phyloP scores from a whole-genome alignment of 345 rosid species.

The Camelina neglecta region DNA sequence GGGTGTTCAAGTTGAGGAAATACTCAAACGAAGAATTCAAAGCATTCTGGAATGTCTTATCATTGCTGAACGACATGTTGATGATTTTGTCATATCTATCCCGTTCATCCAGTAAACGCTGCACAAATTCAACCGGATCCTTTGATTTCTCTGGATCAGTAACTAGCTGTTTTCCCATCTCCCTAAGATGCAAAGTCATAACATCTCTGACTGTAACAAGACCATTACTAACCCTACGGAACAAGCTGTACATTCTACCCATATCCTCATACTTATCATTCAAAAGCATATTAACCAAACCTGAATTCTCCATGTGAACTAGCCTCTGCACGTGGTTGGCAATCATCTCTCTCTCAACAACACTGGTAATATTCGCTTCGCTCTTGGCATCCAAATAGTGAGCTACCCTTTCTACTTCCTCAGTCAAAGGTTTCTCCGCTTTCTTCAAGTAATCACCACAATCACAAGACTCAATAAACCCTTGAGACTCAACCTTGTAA shows the following conservation, averaged over 20 bases:
- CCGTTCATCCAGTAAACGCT: slow-evolving; percentile 83
- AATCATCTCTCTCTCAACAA: slow-evolving; percentile 96
- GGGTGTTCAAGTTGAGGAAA: slow-evolving; percentile 85
- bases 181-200: slow-evolving; percentile 90
- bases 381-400: slow-evolving; percentile 90
- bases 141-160: slow-evolving; percentile 87
- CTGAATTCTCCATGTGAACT: slow-evolving; percentile 97
- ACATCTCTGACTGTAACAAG: slow-evolving; percentile 76
- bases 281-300: slow-evolving; percentile 86
- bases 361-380: slow-evolving; percentile 86
- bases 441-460: slow-evolving; percentile 94
- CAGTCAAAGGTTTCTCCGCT: slow-evolving; percentile 86
- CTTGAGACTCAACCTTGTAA: slow-evolving; percentile 81
- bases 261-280: slow-evolving; percentile 89
- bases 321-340: slow-evolving; percentile 91
- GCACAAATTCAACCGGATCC: slow-evolving; percentile 95
- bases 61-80: slow-evolving; percentile 68
- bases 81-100: slow-evolving; percentile 84
- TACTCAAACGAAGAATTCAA: slow-evolving; percentile 89
- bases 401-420: slow-evolving; percentile 91
- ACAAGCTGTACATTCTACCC: slow-evolving; percentile 88
- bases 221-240: slow-evolving; percentile 78
- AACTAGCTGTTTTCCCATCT: slow-evolving; percentile 88
- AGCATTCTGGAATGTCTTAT: slow-evolving; percentile 94
- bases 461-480: slow-evolving; percentile 84